phyloP scores from a whole-genome alignment of 129 eudicot genomes.

The Saposhnikovia divaricata region DNA sequence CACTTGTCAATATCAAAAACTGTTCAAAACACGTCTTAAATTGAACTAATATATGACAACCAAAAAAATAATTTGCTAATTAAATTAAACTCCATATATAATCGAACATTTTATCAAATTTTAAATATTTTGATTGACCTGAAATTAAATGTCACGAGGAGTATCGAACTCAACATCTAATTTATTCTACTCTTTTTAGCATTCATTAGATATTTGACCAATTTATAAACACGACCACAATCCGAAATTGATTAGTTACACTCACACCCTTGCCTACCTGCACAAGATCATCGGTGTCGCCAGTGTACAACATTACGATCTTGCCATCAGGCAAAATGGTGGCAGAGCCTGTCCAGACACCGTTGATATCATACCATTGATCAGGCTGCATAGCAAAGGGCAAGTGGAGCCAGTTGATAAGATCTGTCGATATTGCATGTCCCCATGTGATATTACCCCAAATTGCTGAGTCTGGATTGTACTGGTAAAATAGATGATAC shows the following conservation, averaged over 20 bases:
- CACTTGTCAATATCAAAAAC: background rate
- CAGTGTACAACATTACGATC: conserved; percentile 76
- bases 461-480: conserved; percentile 80
- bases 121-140: background rate
- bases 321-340: conserved; percentile 69
- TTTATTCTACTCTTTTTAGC: background rate
- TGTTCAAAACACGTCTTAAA: background rate
- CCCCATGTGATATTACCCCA: conserved; percentile 98
- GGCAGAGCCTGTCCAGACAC: conserved; percentile 93
- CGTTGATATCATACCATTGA: conserved; percentile 76
- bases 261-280: conserved; percentile 18
- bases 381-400: conserved; percentile 82
- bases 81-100: background rate
- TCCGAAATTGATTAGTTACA: background rate
- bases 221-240: too few species aligned
- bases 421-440: conserved; percentile 72
- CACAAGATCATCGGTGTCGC: conserved; percentile 45
- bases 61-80: too few species aligned
- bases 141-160: background rate
- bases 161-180: background rate
- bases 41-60: background rate
- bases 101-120: background rate
- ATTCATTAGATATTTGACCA: background rate
- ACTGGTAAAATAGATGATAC: conserved; percentile 87
- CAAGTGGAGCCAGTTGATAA: conserved; percentile 66